Conservation (phyloP, 805 yeast species). For the Candida arabinofermentans region DNA sequence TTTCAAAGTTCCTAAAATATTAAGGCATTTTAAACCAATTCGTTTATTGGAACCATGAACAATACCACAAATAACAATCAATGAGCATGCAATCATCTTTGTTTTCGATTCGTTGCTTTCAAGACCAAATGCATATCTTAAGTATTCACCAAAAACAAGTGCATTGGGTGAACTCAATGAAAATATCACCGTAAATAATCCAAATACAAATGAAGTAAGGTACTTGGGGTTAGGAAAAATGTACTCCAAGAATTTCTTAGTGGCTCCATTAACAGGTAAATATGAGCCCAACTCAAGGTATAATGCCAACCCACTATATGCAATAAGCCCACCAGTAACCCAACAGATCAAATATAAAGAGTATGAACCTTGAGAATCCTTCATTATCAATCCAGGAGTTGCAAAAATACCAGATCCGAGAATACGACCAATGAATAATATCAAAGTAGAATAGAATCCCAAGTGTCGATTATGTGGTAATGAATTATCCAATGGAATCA, state of each 20-base stretch:
- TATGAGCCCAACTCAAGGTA: slow-evolving; percentile 63
- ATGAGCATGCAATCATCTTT: slow-evolving; percentile 13
- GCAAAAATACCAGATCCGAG: slow-evolving; percentile 72
- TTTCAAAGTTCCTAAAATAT: slow-evolving; percentile 42
- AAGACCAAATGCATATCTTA: slow-evolving; percentile 36
- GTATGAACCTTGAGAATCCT: slow-evolving; percentile 59
- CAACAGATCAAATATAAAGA: slow-evolving; percentile 52
- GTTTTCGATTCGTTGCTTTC: slow-evolving; percentile 29
- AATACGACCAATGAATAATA: slow-evolving; percentile 58
- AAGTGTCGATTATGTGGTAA: slow-evolving; percentile 26
- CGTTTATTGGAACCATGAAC: slow-evolving; percentile 40
- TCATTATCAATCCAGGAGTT: slow-evolving; percentile 56
- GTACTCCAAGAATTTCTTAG: slow-evolving; percentile 60
- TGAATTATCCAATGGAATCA: slow-evolving; percentile 18
- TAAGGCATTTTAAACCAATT: slow-evolving; percentile 41
- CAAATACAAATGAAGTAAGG: slow-evolving; percentile 38
- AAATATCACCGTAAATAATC: slow-evolving; percentile 38
- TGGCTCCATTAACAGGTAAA: slow-evolving; percentile 68
- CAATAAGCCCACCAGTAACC: slow-evolving; percentile 52
- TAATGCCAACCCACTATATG: slow-evolving; percentile 57
- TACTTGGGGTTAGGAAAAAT: slow-evolving; percentile 52
- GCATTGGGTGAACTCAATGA: slow-evolving; percentile 42
- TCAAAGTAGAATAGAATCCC: slow-evolving; percentile 58
- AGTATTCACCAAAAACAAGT: slow-evolving; percentile 47
- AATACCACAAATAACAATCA: slow-evolving; percentile 15